Base-by-base conservation (phyloP, 805 yeast genomes). In the Sugiyamaella qingdaonensis region DNA sequence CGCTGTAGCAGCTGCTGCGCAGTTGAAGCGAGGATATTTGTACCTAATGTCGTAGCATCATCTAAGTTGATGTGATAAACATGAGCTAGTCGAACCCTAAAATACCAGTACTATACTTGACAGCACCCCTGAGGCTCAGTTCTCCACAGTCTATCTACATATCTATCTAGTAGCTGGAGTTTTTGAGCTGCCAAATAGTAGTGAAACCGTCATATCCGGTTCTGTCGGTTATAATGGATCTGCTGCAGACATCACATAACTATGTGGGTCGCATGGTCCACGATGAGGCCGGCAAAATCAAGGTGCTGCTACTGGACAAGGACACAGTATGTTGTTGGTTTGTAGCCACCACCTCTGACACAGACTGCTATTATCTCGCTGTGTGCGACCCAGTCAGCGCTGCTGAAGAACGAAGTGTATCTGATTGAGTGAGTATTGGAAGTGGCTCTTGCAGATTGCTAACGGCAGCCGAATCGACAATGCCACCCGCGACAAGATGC, bases 371-470 rank as follows among this genome's bases (percentile, higher is more conserved):
- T 90, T 21, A 80, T 94, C 19, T 89, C 97, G n/a, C 77, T 94
- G 79, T 82, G 86, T 61, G 81, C 95, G 29, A 86, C 97, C 1
- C 99, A 94, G 66, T 84, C 95, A 2, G 86, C 84, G 52, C 75
- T 94, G 44, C 76, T 94, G 36, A 82, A 85, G 59, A 80, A 88
- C 60, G 96, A 92, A 57, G 80, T 94, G n/a, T 89, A 87, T 55
- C 74, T 94, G 48, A 84, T 89, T 45, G 97, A 89, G 51, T 48
- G 18, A 37, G 51, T 45, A 10, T 18, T 11, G 8, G 27, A 4
- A 1, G 31, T 33, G 9, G 27, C 10, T 21, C 11, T 16, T 63
- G 10, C 13, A 10, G 14, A 11, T 9, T 10, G 10, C 42, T 18
- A 18, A 35, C 34, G 60, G 68, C 39, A 39, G 51, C 56, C 78